Percentiles rank a stretch among this genome's conserved stretches.
phyloP scores from a whole-genome alignment of 1,284 basidiomycete genomes.

The Peniophora sp. region DNA sequence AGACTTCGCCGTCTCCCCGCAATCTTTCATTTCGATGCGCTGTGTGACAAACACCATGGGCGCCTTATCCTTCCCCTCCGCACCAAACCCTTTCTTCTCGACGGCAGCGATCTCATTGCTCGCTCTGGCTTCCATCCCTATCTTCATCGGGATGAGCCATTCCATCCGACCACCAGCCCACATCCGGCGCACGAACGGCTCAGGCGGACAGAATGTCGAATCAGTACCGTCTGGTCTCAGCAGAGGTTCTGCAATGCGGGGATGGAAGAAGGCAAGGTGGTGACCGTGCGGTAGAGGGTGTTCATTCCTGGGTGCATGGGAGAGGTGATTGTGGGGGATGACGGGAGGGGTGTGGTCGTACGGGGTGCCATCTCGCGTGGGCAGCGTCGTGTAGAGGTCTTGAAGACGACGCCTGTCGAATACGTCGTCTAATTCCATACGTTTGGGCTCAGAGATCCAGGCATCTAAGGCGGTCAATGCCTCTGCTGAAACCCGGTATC shows the following conservation, averaged over 20 bases:
- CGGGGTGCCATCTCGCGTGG: slow-evolving; percentile 55
- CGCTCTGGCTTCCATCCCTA: slow-evolving; percentile 51
- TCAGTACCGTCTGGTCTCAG: slow-evolving; percentile 70
- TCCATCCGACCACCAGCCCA: slow-evolving; percentile 74
- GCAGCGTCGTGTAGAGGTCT: slow-evolving; percentile 60
- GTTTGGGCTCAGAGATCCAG: slow-evolving; percentile 43
- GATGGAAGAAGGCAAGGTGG: slow-evolving; percentile 72
- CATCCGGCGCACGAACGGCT: slow-evolving; percentile 73
- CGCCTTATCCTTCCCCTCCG: slow-evolving; percentile 25
- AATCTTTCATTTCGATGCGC: slow-evolving; percentile 39
- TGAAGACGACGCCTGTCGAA: slow-evolving; percentile 45
- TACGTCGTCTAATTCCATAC: slow-evolving; percentile 32
- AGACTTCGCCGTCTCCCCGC: slow-evolving; percentile 34
- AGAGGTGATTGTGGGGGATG: too few relatives aligned
- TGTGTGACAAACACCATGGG: slow-evolving; percentile 80
- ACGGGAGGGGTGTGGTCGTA: slow-evolving; percentile 20
- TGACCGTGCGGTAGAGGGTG: slow-evolving; percentile 51
- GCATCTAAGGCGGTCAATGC: slow-evolving; percentile 29
- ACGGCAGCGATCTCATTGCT: slow-evolving; percentile 43
- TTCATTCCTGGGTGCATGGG: slow-evolving; percentile 30
- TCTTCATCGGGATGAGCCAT: slow-evolving; percentile 51
- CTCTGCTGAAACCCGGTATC: not conserved
- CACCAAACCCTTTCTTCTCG: slow-evolving; percentile 59
- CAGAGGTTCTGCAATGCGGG: slow-evolving; percentile 45
- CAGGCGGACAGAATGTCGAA: slow-evolving; percentile 60